Conservation (phyloP, 768 basidiomycete species). For the Hemileccinum impolitum region DNA sequence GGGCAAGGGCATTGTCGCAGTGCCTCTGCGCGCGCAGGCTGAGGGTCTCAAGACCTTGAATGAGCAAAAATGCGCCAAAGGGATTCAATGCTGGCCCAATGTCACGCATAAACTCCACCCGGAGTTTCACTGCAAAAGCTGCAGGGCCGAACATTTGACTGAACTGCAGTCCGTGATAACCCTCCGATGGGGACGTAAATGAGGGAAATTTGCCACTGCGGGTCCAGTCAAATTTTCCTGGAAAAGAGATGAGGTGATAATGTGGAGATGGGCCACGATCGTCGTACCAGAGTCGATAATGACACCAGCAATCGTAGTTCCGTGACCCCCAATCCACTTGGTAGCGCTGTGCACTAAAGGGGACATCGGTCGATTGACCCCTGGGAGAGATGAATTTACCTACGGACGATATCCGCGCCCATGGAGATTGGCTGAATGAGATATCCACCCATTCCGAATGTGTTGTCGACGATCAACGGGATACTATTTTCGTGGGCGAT, state of each 20-base stretch:
- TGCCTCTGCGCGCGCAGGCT: slow-evolving; percentile 70
- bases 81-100: slow-evolving; percentile 65
- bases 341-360: slow-evolving; percentile 65
- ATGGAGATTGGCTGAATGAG: slow-evolving; percentile 65
- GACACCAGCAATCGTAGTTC: slow-evolving; percentile 76
- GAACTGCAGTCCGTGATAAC: slow-evolving; percentile 71
- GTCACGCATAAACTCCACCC: slow-evolving; percentile 61
- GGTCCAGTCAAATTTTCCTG: slow-evolving; percentile 62
- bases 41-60: slow-evolving; percentile 80
- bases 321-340: slow-evolving; percentile 84
- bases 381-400: slow-evolving; percentile 5
- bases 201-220: slow-evolving; percentile 66
- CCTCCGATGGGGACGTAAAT: slow-evolving; percentile 72
- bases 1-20: slow-evolving; percentile 61
- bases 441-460: slow-evolving; percentile 71
- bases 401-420: slow-evolving; percentile 75
- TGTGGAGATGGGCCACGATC: too few relatives aligned
- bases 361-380: background rate
- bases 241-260: background rate
- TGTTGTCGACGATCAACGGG: slow-evolving; percentile 80
- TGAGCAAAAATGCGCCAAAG: slow-evolving; percentile 68
- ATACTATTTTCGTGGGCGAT: slow-evolving; percentile 70
- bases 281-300: slow-evolving; percentile 61
- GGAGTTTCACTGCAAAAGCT: slow-evolving; percentile 66
- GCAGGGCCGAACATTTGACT: slow-evolving; percentile 61